Evolutionary conservation across 2,329 filamentous ascomycete species (phyloP).

Genomic region (Exophiala spinifera): DNA sequence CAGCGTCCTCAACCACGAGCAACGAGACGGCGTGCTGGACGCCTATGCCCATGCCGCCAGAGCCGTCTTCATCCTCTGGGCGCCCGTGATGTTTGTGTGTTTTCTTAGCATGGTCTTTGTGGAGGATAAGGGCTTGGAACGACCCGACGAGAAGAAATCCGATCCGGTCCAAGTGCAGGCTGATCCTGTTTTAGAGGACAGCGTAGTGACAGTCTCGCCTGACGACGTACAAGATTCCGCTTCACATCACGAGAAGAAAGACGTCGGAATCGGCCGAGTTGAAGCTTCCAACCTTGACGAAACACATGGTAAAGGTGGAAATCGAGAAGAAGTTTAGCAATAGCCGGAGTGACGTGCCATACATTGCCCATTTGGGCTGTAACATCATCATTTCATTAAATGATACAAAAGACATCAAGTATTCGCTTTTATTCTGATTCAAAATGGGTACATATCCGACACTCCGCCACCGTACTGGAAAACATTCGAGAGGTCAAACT

Average conservation of each 20-base stretch:
- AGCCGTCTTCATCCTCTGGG: background rate
- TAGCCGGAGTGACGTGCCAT: no score
- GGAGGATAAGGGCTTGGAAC: background rate
- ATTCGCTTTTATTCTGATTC: background rate
- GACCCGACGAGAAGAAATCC: background rate
- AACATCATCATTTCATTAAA: no score
- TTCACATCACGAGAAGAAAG: background rate
- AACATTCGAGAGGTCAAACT: background rate
- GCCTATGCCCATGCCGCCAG: background rate
- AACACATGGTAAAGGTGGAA: no score
- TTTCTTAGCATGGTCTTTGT: background rate
- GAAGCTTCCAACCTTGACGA: no score
- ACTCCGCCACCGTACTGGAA: background rate
- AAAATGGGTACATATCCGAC: background rate
- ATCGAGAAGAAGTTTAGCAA: no score
- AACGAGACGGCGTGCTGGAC: background rate
- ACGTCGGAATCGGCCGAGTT: no score
- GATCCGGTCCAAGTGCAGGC: background rate
- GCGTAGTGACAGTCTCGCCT: background rate
- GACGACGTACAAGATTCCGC: background rate
- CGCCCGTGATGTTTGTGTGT: background rate
- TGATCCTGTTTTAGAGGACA: background rate
- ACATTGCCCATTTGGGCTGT: no score
- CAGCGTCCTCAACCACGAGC: background rate
- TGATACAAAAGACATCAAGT: background rate